Evolutionary conservation across 176 grass and related monocot genomes (phyloP).

Genomic region (Musa schizocarpa): DNA sequence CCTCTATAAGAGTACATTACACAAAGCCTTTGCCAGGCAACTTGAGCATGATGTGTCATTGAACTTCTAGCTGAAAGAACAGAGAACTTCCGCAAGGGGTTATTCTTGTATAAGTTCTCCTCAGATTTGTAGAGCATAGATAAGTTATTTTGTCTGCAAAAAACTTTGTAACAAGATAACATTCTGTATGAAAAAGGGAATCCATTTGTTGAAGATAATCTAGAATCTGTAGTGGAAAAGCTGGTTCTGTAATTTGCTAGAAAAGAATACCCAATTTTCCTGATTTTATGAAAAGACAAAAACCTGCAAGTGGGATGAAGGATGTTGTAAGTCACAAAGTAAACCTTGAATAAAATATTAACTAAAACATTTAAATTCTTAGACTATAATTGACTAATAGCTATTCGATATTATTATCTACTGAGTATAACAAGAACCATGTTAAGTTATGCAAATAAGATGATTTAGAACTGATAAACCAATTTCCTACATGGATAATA

Average conservation of each 20-base stretch:
- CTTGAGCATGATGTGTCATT: conserved; percentile 42
- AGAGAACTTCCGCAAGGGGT: conserved; percentile 37
- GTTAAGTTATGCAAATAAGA: neutral
- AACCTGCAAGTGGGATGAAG: conserved; percentile 32
- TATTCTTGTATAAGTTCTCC: conserved; percentile 24
- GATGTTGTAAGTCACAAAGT: neutral
- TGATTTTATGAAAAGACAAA: conserved; percentile 43
- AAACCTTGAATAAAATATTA: neutral
- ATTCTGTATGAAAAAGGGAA: conserved; percentile 32
- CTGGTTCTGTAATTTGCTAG: conserved; percentile 29
- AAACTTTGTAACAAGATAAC: conserved; percentile 31
- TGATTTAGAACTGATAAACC: neutral
- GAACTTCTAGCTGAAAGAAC: conserved; percentile 42
- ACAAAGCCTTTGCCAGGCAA: conserved; percentile 56
- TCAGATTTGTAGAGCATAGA: conserved; percentile 37
- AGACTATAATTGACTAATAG: neutral
- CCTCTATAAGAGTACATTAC: conserved; percentile 23
- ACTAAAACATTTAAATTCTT: neutral
- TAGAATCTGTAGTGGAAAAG: conserved; percentile 24
- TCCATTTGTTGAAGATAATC: conserved; percentile 24
- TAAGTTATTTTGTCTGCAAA: conserved; percentile 23
- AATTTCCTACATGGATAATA: too few species aligned
- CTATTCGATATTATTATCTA: neutral
- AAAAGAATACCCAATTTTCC: conserved; percentile 37
- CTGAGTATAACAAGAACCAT: neutral